phyloP scores from a whole-genome alignment of 345 rosid species.

The Balakata baccata region DNA sequence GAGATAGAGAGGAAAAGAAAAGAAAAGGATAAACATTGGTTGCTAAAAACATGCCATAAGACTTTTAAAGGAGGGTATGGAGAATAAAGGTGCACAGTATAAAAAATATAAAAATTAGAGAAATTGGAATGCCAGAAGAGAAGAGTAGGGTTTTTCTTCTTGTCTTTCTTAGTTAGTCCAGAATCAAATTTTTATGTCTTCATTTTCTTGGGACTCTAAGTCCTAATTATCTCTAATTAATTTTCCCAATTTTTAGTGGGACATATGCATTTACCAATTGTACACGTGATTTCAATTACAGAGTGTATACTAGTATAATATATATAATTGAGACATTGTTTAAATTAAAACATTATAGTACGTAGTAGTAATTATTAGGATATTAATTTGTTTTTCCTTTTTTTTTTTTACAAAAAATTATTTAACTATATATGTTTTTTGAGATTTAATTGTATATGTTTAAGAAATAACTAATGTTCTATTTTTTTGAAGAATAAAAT shows the following conservation, averaged over 20 bases:
- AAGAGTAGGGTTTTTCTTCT: conserved; percentile 37
- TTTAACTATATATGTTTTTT: not conserved
- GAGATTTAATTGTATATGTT: too few relatives aligned
- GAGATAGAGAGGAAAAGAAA: conserved; percentile 27
- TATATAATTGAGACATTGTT: too few relatives aligned
- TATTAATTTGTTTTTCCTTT: too few relatives aligned
- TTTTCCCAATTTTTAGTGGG: not conserved
- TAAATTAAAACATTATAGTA: too few relatives aligned
- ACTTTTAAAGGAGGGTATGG: conserved; percentile 13
- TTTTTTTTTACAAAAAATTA: too few relatives aligned
- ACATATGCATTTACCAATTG: not conserved
- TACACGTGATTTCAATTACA: not conserved
- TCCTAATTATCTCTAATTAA: not conserved
- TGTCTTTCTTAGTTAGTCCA: conserved; percentile 37
- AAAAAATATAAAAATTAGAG: conserved; percentile 23
- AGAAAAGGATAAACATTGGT: conserved; percentile 25
- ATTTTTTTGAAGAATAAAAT: too few relatives aligned
- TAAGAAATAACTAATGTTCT: too few relatives aligned
- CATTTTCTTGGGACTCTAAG: conserved; percentile 21
- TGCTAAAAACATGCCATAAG: conserved; percentile 21
- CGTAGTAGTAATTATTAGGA: too few relatives aligned
- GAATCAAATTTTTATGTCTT: conserved; percentile 30
- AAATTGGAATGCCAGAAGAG: conserved; percentile 37
- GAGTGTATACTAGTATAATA: not conserved
- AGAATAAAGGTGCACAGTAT: conserved; percentile 19